Evolutionary conservation across 2,329 filamentous ascomycete genomes (phyloP), one percentile per base, ranked within the genome.

Genomic region (Aureobasidium sp.): DNA sequence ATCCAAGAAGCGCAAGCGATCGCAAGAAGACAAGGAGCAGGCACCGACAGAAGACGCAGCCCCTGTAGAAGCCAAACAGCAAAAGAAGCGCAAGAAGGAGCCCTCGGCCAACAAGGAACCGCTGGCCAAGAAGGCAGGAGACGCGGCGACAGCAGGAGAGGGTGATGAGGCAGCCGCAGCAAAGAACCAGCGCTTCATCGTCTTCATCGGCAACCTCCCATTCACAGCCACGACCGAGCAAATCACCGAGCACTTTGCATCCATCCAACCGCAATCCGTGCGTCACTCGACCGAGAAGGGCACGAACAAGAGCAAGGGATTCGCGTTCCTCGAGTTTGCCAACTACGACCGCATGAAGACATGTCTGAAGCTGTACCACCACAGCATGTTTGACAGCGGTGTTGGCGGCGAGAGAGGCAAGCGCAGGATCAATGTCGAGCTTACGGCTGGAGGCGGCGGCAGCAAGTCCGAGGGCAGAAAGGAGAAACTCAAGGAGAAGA

Each of bases 341-440:
- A 82, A 85, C 66, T 95, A 86, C 75, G 88, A 92, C 74, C 84
- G 88, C 70, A 95, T 96, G 90, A 89, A 95, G 79, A 94, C 90
- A 33, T 95, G 90, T 70, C 80, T 97, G 63, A 89, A 92, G 74
- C 84, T 90, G 65, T 93, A 93, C 75, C 92, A 97, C 75, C 92
- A 96, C 76, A 88, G 84, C 62, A 81, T 81, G 64, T 95, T 96
- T 71, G 77, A 84, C 74, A 79, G 61, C 35, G 66, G 62, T n/a
- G 67, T 64, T 53, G 62, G 64, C 35, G 66, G 68, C 60, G 67
- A 71, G 78, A 85, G 74, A 77, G 78, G 64, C 17, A 76, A 85
- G 55, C 80, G 93, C 67, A 88, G 86, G 74, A 95, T 97, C 69
- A 96, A 96, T 71, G 89, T 96, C 27, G 93, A 96, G 76, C 76